Percentiles rank a stretch among this genome's conserved stretches.
Conservation (phyloP, 345 rosid species). For the Isatis tinctoria region DNA sequence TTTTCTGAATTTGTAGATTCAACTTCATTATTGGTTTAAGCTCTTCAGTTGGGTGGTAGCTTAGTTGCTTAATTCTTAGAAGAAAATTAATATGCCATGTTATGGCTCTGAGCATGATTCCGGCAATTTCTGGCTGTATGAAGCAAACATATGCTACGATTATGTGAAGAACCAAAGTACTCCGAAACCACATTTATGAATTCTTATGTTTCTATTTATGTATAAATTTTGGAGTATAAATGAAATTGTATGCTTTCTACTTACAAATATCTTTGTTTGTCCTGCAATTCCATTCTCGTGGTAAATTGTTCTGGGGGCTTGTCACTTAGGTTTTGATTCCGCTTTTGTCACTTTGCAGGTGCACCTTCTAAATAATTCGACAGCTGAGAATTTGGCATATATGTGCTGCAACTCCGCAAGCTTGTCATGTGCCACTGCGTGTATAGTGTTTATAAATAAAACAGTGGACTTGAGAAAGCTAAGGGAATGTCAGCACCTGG, state of each 20-base stretch:
- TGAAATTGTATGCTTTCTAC: neutral
- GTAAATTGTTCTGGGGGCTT: neutral
- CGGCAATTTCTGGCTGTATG: neutral
- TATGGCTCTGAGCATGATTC: neutral
- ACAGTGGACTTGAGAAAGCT: conserved; percentile 44
- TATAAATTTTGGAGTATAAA: conserved; percentile 2
- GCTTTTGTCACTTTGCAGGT: conserved; percentile 44
- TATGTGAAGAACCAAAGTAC: no score
- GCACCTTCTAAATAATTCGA: conserved; percentile 10
- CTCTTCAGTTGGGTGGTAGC: conserved; percentile 3
- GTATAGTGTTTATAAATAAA: conserved; percentile 42
- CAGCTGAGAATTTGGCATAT: conserved; percentile 40
- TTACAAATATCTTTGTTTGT: neutral
- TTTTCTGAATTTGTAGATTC: neutral
- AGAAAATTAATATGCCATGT: neutral
- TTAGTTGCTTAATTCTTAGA: neutral
- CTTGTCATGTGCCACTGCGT: conserved; percentile 69
- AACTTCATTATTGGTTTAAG: neutral
- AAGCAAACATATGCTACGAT: neutral
- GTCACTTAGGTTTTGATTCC: conserved; percentile 15
- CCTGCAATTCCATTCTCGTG: neutral
- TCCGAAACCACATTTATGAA: neutral
- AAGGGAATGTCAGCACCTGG: conserved; percentile 80
- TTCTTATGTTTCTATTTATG: neutral
- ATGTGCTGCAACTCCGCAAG: conserved; percentile 47